These are phyloP conservation scores for Collybiopsis luxurians DNA, from an alignment of 768 basidiomycete genomes.

Conservation along the genomic window DNA sequence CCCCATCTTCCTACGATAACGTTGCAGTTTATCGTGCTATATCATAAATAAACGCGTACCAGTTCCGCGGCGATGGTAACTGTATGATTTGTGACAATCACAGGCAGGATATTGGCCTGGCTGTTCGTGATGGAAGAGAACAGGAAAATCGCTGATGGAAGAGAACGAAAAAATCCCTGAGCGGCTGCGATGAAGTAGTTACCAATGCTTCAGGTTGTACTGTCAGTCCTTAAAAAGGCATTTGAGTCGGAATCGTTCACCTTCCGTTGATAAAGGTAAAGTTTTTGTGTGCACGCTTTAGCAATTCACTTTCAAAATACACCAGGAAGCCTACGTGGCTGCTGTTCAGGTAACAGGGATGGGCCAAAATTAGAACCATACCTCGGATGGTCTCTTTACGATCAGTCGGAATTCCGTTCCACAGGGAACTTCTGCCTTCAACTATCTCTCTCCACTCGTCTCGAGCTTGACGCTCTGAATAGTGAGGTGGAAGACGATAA, in stretches of 20 bases:
- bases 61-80: conserved; percentile 94
- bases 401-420: conserved; percentile 85
- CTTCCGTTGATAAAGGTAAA: conserved; percentile 94
- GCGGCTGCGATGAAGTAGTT: conserved; percentile 92
- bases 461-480: conserved; percentile 72
- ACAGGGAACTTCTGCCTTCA: conserved; percentile 78
- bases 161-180: conserved; percentile 85
- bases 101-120: conserved; percentile 84
- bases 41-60: conserved; percentile 40
- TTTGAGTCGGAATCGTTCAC: conserved; percentile 26
- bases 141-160: conserved; percentile 91
- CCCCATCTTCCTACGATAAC: conserved; percentile 81
- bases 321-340: conserved; percentile 78
- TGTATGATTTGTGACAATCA: conserved; percentile 90
- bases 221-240: not conserved
- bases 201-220: conserved; percentile 55
- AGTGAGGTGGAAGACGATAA: conserved; percentile 70
- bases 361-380: conserved; percentile 27
- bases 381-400: conserved; percentile 91
- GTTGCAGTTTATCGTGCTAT: no score
- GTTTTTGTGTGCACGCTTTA: conserved; percentile 88
- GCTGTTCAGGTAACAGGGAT: not conserved
- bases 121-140: conserved; percentile 91
- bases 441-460: conserved; percentile 93
- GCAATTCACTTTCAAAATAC: conserved; percentile 83